Evolutionary conservation across 2,329 filamentous ascomycete genomes (phyloP).

Genomic region (Microcyclospora tardicrescens): DNA sequence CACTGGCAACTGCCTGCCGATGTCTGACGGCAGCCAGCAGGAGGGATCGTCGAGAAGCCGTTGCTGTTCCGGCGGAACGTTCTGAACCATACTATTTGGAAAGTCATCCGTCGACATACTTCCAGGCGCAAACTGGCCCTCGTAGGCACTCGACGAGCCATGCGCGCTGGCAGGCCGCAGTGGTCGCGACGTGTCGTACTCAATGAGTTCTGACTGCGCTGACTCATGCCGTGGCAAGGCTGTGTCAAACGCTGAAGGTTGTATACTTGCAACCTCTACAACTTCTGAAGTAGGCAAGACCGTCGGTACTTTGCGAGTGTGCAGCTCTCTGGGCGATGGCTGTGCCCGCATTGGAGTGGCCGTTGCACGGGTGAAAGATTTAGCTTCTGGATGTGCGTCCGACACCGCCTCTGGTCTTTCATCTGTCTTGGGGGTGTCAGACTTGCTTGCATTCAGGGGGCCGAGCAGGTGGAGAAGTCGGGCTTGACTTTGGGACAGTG

Average conservation of each 20-base stretch:
- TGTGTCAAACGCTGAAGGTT: not conserved
- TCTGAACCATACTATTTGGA: constrained; percentile 12
- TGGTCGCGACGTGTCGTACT: not conserved
- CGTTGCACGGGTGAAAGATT: too few relatives aligned
- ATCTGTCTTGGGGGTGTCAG: too few relatives aligned
- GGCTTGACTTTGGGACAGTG: too few relatives aligned
- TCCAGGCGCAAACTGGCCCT: constrained; percentile 1
- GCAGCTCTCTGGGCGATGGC: too few relatives aligned
- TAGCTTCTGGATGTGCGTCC: not conserved
- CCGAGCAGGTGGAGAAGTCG: too few relatives aligned
- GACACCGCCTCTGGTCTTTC: not conserved
- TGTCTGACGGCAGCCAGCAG: constrained; percentile 26
- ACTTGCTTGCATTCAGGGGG: too few relatives aligned
- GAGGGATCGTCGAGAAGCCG: constrained; percentile 34
- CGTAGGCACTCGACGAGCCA: not conserved
- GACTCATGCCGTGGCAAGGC: not conserved
- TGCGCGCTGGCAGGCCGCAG: not conserved
- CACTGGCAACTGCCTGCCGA: constrained; percentile 23
- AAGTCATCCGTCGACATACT: constrained; percentile 1
- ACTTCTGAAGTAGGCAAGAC: too few relatives aligned
- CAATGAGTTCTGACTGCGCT: not conserved
- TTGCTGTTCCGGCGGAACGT: constrained; percentile 35
- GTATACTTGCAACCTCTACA: not conserved
- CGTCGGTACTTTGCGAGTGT: too few relatives aligned
- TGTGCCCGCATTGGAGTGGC: too few relatives aligned